phyloP scores from a whole-genome alignment of 129 eudicot species.

The Flaveria bidentis region DNA sequence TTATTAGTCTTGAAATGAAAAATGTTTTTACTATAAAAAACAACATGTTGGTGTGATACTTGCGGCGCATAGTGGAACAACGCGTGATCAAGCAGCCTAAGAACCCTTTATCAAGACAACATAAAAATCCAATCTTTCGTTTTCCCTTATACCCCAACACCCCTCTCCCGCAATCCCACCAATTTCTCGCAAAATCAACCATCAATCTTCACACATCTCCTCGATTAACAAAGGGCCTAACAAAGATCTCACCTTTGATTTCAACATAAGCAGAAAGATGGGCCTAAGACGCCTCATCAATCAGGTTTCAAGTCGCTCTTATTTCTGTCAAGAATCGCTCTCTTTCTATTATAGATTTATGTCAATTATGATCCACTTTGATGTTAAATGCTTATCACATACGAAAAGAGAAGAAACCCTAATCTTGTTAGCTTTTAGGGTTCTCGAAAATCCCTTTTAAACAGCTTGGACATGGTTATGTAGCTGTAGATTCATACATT shows the following conservation, averaged over 20 bases:
- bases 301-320: conserved; percentile 24
- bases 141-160: neutral
- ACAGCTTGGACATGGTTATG: no score
- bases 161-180: neutral
- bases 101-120: conserved; percentile 8
- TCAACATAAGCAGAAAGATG: conserved; percentile 20
- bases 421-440: conserved; percentile 18
- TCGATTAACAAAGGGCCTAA: conserved; percentile 21
- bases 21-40: no score
- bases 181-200: conserved; percentile 21
- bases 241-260: conserved; percentile 30
- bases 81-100: conserved; percentile 17
- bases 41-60: neutral
- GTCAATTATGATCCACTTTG: conserved; percentile 6
- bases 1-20: no score
- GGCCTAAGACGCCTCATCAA: conserved; percentile 41
- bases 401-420: conserved; percentile 24
- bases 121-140: conserved; percentile 23
- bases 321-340: conserved; percentile 7
- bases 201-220: conserved; percentile 21
- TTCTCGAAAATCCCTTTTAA: neutral
- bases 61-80: conserved; percentile 10
- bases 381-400: neutral
- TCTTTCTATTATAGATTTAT: conserved; percentile 3
- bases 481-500: neutral